phyloP scores from a whole-genome alignment of 345 rosid species.

The Capsella bursapastoris region DNA sequence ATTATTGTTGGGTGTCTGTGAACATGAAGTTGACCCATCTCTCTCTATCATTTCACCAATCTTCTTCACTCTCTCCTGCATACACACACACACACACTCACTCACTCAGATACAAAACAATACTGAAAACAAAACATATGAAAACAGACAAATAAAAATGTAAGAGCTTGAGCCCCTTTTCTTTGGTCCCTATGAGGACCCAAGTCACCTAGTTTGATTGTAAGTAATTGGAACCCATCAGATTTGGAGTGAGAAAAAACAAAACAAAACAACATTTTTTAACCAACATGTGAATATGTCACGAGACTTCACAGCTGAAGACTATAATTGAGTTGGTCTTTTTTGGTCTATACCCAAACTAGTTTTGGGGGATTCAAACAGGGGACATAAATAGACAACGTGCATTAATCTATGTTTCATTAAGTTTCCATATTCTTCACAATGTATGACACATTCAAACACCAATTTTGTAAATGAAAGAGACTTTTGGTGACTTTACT shows the following conservation, averaged over 20 bases:
- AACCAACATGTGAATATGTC: conserved; percentile 40
- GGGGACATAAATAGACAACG: not conserved
- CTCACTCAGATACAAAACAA: conserved; percentile 18
- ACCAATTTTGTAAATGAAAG: not conserved
- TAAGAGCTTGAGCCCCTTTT: not conserved
- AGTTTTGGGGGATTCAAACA: conserved; percentile 22
- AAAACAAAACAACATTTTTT: not conserved
- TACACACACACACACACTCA: conserved; percentile 14
- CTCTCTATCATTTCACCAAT: conserved; percentile 45
- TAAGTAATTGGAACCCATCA: conserved; percentile 38
- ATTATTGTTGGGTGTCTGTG: conserved; percentile 31
- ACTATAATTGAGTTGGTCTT: conserved; percentile 20
- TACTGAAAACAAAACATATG: not conserved
- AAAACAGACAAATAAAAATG: conserved; percentile 19
- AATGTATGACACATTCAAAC: conserved; percentile 4
- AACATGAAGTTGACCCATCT: conserved; percentile 26
- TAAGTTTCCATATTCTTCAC: conserved; percentile 15
- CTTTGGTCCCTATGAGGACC: conserved; percentile 37
- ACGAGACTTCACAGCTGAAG: conserved; percentile 32
- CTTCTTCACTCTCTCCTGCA: conserved; percentile 48
- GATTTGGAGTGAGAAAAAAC: conserved; percentile 25
- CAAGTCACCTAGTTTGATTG: conserved; percentile 25
- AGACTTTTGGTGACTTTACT: conserved; percentile 10
- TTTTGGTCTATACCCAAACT: conserved; percentile 13
- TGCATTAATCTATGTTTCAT: conserved; percentile 1